Evolutionary conservation across 2,329 filamentous ascomycete genomes (phyloP).

Genomic region (Tolypocladium album): DNA sequence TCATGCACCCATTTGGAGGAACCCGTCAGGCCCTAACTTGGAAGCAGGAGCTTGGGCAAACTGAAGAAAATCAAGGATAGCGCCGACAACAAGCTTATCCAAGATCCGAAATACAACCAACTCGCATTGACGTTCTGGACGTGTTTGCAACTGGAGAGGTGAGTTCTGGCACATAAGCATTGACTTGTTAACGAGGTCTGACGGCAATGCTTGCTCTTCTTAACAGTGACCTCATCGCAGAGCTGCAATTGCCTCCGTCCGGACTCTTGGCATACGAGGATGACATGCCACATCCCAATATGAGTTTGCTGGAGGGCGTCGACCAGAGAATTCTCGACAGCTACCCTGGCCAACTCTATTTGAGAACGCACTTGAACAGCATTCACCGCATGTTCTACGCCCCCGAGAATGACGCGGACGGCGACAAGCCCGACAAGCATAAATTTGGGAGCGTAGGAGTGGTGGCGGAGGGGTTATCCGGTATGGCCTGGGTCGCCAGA

Average conservation of each 20-base stretch:
- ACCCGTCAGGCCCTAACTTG: not conserved
- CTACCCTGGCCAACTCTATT: constrained; percentile 52
- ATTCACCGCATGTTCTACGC: constrained; percentile 49
- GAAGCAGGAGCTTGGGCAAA: constrained; percentile 35
- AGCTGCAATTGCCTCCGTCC: constrained; percentile 56
- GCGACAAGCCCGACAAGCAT: constrained; percentile 13
- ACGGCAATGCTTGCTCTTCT: not conserved
- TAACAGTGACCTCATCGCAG: constrained; percentile 75
- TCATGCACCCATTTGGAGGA: constrained; percentile 15
- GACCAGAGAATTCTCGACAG: constrained; percentile 41
- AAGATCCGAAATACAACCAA: constrained; percentile 43
- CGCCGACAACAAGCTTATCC: constrained; percentile 25
- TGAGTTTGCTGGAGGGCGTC: constrained; percentile 31
- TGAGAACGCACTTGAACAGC: constrained; percentile 53
- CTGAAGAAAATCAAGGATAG: constrained; percentile 29
- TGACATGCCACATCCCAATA: constrained; percentile 57
- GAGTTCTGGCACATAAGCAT: constrained; percentile 7
- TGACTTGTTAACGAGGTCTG: not conserved
- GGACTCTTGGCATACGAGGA: constrained; percentile 51
- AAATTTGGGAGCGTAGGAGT: constrained; percentile 36
- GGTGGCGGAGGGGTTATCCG: constrained; percentile 30
- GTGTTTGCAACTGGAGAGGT: constrained; percentile 86
- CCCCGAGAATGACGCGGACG: constrained; percentile 24
- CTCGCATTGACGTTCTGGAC: constrained; percentile 81
- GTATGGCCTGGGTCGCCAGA: constrained; percentile 34